These are phyloP conservation scores for Fraxinus latifolia DNA, from an alignment of 305 asterid genomes.

Conservation along the genomic window DNA sequence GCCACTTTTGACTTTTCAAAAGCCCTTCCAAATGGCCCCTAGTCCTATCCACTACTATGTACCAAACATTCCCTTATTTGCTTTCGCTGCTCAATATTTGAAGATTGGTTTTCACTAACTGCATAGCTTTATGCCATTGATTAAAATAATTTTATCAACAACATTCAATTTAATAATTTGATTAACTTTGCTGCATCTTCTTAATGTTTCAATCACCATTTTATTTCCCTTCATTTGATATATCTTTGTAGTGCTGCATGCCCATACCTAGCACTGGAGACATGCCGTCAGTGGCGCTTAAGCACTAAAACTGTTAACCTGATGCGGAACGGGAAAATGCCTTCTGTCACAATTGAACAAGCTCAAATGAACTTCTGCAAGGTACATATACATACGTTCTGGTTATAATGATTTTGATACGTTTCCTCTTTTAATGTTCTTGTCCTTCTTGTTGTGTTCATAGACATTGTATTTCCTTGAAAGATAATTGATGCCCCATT, in stretches of 20 bases:
- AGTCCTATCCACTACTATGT: not conserved
- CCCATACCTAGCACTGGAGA: slow-evolving; percentile 96
- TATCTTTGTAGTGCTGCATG: slow-evolving; percentile 70
- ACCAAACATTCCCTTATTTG: not conserved
- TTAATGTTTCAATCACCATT: not conserved
- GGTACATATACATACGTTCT: slow-evolving; percentile 38
- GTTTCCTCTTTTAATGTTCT: not conserved
- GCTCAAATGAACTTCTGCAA: slow-evolving; percentile 93
- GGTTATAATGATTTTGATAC: not conserved
- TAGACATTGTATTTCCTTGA: not conserved
- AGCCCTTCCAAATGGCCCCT: not conserved
- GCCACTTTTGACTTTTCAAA: not conserved
- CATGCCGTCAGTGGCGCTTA: slow-evolving; percentile 96
- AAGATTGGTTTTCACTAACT: not conserved
- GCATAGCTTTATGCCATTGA: not conserved
- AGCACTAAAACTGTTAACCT: slow-evolving; percentile 92
- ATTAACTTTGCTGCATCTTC: not conserved
- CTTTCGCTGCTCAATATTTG: not conserved
- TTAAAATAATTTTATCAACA: not conserved
- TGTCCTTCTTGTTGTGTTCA: not conserved
- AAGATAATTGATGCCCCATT: not conserved
- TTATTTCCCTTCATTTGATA: not conserved
- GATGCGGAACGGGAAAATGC: slow-evolving; percentile 99
- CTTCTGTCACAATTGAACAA: slow-evolving; percentile 87
- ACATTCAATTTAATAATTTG: not conserved